These are phyloP conservation scores for Plectosphaerella plurivora DNA, from an alignment of 2,329 filamentous ascomycete genomes.

Conservation along the genomic window DNA sequence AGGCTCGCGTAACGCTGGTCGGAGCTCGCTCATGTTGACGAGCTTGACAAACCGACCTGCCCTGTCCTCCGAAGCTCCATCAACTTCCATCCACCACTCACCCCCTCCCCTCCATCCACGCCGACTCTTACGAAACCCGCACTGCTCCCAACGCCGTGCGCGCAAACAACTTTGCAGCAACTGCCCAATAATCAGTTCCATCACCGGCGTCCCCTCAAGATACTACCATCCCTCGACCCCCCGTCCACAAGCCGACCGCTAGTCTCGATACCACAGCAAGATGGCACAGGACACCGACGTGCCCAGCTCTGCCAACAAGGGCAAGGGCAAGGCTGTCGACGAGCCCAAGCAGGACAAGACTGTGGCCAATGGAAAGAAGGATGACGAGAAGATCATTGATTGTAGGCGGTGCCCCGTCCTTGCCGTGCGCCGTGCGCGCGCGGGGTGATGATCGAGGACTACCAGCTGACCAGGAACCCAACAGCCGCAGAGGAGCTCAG, in stretches of 20 bases:
- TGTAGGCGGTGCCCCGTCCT: slow-evolving; percentile 19
- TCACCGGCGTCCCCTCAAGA: not conserved
- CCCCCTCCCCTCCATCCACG: not conserved
- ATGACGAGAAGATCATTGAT: slow-evolving; percentile 56
- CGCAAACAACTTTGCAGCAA: too few species aligned
- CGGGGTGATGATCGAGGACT: slow-evolving; percentile 10
- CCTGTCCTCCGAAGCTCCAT: slow-evolving; percentile 19
- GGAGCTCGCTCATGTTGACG: slow-evolving; percentile 27
- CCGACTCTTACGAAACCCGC: not conserved
- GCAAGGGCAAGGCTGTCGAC: slow-evolving; percentile 87
- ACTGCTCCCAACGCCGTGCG: slow-evolving; percentile 1
- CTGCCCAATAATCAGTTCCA: too few species aligned
- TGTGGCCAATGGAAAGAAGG: slow-evolving; percentile 70
- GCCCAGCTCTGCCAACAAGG: slow-evolving; percentile 83
- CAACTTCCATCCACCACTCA: slow-evolving; percentile 27
- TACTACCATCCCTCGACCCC: not conserved
- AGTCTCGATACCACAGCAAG: slow-evolving; percentile 29
- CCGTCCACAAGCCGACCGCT: not conserved
- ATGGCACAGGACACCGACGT: slow-evolving; percentile 95
- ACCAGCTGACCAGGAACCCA: slow-evolving; percentile 24
- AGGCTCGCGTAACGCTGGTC: slow-evolving; percentile 37
- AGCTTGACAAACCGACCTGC: slow-evolving; percentile 26
- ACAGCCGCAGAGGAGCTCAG: slow-evolving; percentile 76
- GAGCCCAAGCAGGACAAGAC: slow-evolving; percentile 67
- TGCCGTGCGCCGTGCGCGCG: not conserved